Percentiles rank a stretch among this genome's conserved stretches.
phyloP scores from a whole-genome alignment of 441 rosid genomes.

The Aquilaria agallochum region DNA sequence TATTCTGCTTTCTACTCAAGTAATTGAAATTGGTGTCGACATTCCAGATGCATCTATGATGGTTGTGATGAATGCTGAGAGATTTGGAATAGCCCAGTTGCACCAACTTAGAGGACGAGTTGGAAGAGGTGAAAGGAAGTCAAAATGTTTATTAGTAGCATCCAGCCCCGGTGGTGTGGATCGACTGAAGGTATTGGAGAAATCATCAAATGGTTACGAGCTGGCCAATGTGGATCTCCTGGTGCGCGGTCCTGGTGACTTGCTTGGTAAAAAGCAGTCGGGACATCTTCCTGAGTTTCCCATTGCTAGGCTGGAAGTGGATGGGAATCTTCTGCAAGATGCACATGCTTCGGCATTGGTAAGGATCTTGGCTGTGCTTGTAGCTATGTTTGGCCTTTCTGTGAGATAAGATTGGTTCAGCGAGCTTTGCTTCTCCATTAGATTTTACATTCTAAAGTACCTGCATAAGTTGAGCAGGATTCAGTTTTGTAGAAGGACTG shows the following conservation, averaged over 20 bases:
- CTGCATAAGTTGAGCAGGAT: too few species aligned
- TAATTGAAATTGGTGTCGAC: slow-evolving; percentile 91
- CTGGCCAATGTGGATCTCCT: slow-evolving; percentile 88
- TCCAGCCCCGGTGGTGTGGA: slow-evolving; percentile 47
- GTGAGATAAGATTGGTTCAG: too few species aligned
- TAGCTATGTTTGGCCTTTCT: too few species aligned
- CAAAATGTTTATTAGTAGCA: slow-evolving; percentile 65
- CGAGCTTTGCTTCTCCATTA: too few species aligned
- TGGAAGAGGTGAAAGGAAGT: slow-evolving; percentile 71
- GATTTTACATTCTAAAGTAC: too few species aligned
- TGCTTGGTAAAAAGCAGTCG: slow-evolving; percentile 93
- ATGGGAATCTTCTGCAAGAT: slow-evolving; percentile 82
- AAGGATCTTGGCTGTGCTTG: slow-evolving; percentile 4
- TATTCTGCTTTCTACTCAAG: slow-evolving; percentile 82
- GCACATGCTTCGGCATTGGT: slow-evolving; percentile 89
- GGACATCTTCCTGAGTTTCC: slow-evolving; percentile 96
- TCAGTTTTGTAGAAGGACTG: too few species aligned
- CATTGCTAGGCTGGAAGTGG: slow-evolving; percentile 76
- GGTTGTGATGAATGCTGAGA: slow-evolving; percentile 97
- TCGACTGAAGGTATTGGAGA: slow-evolving; percentile 74
- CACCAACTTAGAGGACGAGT: slow-evolving; percentile 96
- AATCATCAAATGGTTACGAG: slow-evolving; percentile 83
- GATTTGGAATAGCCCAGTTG: slow-evolving; percentile 91
- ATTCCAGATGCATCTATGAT: slow-evolving; percentile 96
- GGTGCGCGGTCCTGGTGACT: slow-evolving; percentile 87